Percentiles rank a stretch among this genome's conserved stretches.
Evolutionary conservation across 2,329 filamentous ascomycete genomes (phyloP).

Genomic region (Colletotrichum shisoi): DNA sequence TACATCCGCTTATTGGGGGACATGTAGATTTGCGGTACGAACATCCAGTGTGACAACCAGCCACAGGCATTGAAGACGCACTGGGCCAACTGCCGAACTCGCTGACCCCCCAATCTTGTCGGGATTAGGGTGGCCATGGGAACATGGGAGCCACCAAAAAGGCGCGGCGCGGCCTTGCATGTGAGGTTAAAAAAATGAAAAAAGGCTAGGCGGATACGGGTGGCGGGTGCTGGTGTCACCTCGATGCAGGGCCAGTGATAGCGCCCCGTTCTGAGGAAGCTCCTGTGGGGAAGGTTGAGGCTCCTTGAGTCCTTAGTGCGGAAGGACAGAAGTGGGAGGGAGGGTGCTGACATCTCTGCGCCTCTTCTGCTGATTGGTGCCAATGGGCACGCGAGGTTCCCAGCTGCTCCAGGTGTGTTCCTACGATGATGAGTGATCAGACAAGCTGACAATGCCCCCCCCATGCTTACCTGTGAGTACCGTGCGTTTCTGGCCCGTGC

Average conservation of each 20-base stretch:
- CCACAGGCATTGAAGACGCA: slow-evolving; percentile 23
- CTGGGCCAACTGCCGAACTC: slow-evolving; percentile 26
- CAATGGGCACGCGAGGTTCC: background rate
- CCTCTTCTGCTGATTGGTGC: background rate
- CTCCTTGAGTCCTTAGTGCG: background rate
- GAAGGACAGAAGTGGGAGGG: background rate
- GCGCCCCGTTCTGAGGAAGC: slow-evolving; percentile 27
- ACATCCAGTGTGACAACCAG: slow-evolving; percentile 22
- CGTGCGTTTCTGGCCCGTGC: too few species aligned
- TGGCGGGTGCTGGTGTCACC: slow-evolving; percentile 33
- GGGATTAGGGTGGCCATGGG: slow-evolving; percentile 22
- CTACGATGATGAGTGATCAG: too few species aligned
- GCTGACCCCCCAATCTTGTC: slow-evolving; percentile 19
- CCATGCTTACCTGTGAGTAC: too few species aligned
- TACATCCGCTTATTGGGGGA: background rate
- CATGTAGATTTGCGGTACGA: background rate
- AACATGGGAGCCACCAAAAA: slow-evolving; percentile 9
- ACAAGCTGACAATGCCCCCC: too few species aligned
- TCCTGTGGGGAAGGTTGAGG: slow-evolving; percentile 30
- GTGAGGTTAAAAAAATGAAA: slow-evolving; percentile 6
- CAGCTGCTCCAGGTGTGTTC: background rate
- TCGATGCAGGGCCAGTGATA: slow-evolving; percentile 19
- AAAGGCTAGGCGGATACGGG: slow-evolving; percentile 29
- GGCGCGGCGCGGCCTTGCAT: slow-evolving; percentile 25
- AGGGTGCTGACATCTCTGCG: background rate